Conservation (phyloP, 2,329 filamentous ascomycete genomes). For the Cladobotryum protrusum region DNA sequence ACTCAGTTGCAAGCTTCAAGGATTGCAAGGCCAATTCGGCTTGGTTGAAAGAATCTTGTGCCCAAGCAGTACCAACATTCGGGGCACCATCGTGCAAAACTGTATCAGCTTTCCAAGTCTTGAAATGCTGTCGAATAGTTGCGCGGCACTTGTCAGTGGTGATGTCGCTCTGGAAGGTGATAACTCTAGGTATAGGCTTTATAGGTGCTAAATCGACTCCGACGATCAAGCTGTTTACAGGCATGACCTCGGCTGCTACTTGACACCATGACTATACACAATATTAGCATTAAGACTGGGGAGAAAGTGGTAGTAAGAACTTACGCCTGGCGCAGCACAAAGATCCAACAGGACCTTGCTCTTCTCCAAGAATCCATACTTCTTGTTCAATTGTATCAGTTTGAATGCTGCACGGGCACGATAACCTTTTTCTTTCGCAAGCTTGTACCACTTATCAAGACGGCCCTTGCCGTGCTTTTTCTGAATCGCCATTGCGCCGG, state of each 20-base stretch:
- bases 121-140: conserved; percentile 81
- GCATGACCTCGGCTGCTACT: conserved; percentile 94
- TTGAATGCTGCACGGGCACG: conserved; percentile 95
- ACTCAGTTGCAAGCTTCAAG: conserved; percentile 90
- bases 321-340: conserved; percentile 87
- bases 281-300: background rate
- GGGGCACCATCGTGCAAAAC: conserved; percentile 96
- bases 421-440: conserved; percentile 98
- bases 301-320: conserved; percentile 21
- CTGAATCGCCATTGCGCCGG: conserved; percentile 74
- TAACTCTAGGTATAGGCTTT: conserved; percentile 88
- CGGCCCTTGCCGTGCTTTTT: conserved; percentile 99
- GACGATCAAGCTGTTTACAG: conserved; percentile 79
- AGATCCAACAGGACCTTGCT: conserved; percentile 95
- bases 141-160: conserved; percentile 93
- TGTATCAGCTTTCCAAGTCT: conserved; percentile 93
- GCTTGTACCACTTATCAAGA: conserved; percentile 97
- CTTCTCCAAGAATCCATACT: conserved; percentile 96
- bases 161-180: conserved; percentile 96
- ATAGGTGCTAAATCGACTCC: conserved; percentile 94
- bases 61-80: conserved; percentile 96
- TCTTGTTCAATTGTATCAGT: conserved; percentile 96
- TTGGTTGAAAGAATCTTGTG: conserved; percentile 96
- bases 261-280: conserved; percentile 76
- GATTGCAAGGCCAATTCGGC: conserved; percentile 87